phyloP scores from a whole-genome alignment of 2,329 filamentous ascomycete species.

The Didymella arachidicola region DNA sequence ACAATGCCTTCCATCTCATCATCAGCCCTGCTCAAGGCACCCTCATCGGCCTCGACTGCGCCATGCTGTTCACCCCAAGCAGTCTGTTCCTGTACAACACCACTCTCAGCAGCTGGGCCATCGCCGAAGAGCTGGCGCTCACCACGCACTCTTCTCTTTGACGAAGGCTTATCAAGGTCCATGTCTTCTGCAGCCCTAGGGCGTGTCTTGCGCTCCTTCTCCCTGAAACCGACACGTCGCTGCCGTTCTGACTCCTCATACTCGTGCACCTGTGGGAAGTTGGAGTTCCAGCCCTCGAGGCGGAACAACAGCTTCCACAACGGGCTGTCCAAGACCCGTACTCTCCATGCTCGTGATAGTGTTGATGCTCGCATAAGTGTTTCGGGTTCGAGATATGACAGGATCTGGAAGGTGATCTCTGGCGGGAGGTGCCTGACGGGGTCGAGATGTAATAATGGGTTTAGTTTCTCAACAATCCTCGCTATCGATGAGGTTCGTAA shows the following conservation, averaged over 20 bases:
- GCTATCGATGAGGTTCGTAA: slow-evolving; percentile 82
- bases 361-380: slow-evolving; percentile 81
- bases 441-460: slow-evolving; percentile 88
- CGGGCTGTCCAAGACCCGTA: slow-evolving; percentile 79
- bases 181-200: slow-evolving; percentile 55
- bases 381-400: slow-evolving; percentile 82
- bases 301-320: slow-evolving; percentile 87
- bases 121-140: slow-evolving; percentile 55
- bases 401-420: slow-evolving; percentile 89
- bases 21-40: slow-evolving; percentile 36
- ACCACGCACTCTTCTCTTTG: slow-evolving; percentile 60
- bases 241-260: slow-evolving; percentile 68
- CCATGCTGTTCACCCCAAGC: slow-evolving; percentile 59
- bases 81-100: slow-evolving; percentile 26
- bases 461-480: slow-evolving; percentile 79
- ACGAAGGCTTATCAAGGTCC: slow-evolving; percentile 59
- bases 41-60: slow-evolving; percentile 56
- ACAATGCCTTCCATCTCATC: slow-evolving; percentile 51
- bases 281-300: slow-evolving; percentile 83
- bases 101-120: slow-evolving; percentile 33
- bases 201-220: slow-evolving; percentile 56
- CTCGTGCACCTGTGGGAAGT: slow-evolving; percentile 67
- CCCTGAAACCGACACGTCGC: slow-evolving; percentile 46
- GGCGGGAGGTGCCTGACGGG: slow-evolving; percentile 85
- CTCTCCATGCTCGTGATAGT: slow-evolving; percentile 83